Conservation (phyloP, 768 basidiomycete species). For the Agrocybe pediades region DNA sequence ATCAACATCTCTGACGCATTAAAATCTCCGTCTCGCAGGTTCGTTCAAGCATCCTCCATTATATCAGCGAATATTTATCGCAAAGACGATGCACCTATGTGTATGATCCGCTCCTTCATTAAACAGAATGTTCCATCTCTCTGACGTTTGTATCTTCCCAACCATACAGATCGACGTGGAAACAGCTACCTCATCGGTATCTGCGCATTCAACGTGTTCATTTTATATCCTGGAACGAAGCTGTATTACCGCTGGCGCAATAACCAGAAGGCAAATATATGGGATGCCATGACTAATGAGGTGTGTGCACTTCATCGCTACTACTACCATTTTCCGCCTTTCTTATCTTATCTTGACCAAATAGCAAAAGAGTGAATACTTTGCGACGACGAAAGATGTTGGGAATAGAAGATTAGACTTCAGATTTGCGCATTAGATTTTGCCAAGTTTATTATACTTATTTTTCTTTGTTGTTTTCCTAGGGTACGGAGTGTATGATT, state of each 20-base stretch:
- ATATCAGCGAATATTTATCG: background rate
- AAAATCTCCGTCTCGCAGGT: background rate
- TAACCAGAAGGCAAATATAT: slow-evolving; percentile 48
- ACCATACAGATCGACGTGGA: background rate
- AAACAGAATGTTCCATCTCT: too few relatives aligned
- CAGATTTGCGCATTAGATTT: slow-evolving; percentile 61
- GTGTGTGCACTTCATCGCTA: slow-evolving; percentile 26
- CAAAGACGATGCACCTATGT: background rate
- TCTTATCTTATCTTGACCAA: background rate
- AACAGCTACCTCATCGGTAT: background rate
- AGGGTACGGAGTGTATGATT: too few relatives aligned
- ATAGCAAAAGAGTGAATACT: slow-evolving; percentile 57
- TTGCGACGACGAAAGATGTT: slow-evolving; percentile 55
- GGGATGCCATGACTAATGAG: slow-evolving; percentile 58
- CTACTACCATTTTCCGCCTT: background rate
- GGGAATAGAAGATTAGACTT: slow-evolving; percentile 66
- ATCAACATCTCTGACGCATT: background rate
- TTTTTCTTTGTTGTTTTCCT: background rate
- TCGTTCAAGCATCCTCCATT: background rate
- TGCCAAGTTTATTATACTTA: background rate
- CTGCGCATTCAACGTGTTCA: background rate
- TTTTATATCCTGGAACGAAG: background rate
- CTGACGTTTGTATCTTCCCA: background rate
- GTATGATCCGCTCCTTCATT: background rate
- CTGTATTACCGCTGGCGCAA: slow-evolving; percentile 46